Percentiles rank a stretch among this genome's conserved stretches.
Evolutionary conservation across 305 asterid species (phyloP).

Genomic region (Fraxinus angustifolia): DNA sequence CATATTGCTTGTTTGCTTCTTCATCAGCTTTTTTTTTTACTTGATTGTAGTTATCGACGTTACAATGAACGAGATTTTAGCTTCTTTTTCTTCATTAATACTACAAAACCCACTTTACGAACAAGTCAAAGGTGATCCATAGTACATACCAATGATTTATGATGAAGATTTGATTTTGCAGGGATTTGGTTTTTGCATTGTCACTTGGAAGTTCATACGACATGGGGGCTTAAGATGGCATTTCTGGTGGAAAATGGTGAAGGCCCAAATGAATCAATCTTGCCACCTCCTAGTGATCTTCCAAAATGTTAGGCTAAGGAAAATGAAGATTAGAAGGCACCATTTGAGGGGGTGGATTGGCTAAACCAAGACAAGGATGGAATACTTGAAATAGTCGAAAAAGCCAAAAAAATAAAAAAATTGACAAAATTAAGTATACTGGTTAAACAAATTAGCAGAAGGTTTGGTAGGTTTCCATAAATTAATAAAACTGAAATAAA

Average conservation of each 20-base stretch:
- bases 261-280: slow-evolving; percentile 47
- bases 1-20: background rate
- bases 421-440: background rate
- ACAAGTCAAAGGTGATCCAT: background rate
- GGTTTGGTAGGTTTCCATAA: background rate
- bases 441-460: background rate
- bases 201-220: slow-evolving; percentile 70
- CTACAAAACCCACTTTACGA: background rate
- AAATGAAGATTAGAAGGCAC: background rate
- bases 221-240: slow-evolving; percentile 79
- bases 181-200: slow-evolving; percentile 76
- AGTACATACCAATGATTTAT: background rate
- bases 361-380: background rate
- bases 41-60: background rate
- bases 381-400: background rate
- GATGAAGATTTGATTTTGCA: slow-evolving; percentile 20
- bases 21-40: background rate
- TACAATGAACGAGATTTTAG: background rate
- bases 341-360: background rate
- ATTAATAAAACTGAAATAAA: background rate
- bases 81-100: background rate
- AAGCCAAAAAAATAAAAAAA: background rate
- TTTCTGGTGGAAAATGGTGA: slow-evolving; percentile 62
- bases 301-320: slow-evolving; percentile 43
- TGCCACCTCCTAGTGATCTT: slow-evolving; percentile 61